Evolutionary conservation across 441 rosid genomes (phyloP).

Genomic region (Brassica hybrid): DNA sequence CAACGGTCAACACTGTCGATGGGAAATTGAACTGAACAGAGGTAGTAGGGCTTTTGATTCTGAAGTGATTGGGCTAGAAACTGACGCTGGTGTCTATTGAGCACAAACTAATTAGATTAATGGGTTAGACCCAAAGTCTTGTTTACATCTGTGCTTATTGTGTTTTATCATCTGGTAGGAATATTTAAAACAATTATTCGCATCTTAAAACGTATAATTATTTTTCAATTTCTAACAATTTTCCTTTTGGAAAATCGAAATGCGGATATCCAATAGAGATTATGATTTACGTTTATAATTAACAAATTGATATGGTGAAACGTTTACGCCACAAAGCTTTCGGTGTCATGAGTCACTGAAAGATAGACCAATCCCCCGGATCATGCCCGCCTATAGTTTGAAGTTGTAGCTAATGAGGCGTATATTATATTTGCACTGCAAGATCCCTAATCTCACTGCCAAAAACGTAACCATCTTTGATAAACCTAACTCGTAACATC

Average conservation of each 20-base stretch:
- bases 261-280: not conserved
- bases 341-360: not conserved
- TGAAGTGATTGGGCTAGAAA: slow-evolving; percentile 36
- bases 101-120: not conserved
- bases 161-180: not conserved
- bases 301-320: slow-evolving; percentile 2
- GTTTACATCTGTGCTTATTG: not conserved
- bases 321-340: slow-evolving; percentile 3
- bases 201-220: not conserved
- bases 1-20: not conserved
- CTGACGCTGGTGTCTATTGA: not conserved
- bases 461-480: not conserved
- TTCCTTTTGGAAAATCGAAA: not conserved
- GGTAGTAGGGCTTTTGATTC: not conserved
- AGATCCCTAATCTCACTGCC: not conserved
- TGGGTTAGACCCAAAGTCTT: not conserved
- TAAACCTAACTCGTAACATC: not conserved
- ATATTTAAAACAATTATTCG: not conserved
- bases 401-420: not conserved
- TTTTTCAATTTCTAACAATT: not conserved
- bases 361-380: not conserved
- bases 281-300: not conserved
- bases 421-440: not conserved
- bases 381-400: not conserved
- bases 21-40: slow-evolving; percentile 8